Evolutionary conservation across 495 filamentous ascomycete genomes (phyloP), one percentile per base, ranked within the genome.

Genomic region (Tuber melanosporum): DNA sequence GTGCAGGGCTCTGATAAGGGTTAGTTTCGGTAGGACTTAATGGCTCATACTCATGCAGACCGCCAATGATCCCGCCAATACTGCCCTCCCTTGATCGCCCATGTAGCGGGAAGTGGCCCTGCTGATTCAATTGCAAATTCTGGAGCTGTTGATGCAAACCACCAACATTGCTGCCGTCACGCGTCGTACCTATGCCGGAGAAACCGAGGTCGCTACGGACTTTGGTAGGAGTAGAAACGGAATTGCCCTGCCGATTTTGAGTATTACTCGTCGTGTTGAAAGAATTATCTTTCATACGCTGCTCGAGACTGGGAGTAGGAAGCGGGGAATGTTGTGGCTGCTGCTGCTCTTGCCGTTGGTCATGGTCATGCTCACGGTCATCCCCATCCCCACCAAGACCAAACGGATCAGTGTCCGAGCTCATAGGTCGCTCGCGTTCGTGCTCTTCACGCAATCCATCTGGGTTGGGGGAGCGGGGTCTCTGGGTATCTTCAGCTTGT

Each of bases 1-100:
- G 91, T n/a, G 92, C 90, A 14, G 95, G 96, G 84, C 95, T 98
- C 79, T 92, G 92, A 82, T 94, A 99, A n/a, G 95, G 96, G 84
- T 99, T 99, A 1, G 95, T 98, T 77, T 97, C 94, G 0, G 95
- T 95, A 49, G 95, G 96, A 82, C 96, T 98, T 77, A 92, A 88
- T 10, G 91, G 91, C 78, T 94, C 92, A 74, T 87, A 78, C 14
- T 83, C 82, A 72, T 83, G 82, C 32, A 88, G 86, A 71, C 85
- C 87, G 71, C 88, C 88, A 73, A 87, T 85, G 62, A 87, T 85
- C 73, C 86, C 87, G 75, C 70, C 86, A 88, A 80, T 87, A 90
- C 79, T 87, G 83, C 84, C 78, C 85, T 78, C 80, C 74, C 78
- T 82, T 72, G 77, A 82, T 44, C 84, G 86, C 43, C 78, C 78